These are phyloP conservation scores for Entonaema liquescens DNA, from an alignment of 495 filamentous ascomycete genomes.

Conservation along the genomic window DNA sequence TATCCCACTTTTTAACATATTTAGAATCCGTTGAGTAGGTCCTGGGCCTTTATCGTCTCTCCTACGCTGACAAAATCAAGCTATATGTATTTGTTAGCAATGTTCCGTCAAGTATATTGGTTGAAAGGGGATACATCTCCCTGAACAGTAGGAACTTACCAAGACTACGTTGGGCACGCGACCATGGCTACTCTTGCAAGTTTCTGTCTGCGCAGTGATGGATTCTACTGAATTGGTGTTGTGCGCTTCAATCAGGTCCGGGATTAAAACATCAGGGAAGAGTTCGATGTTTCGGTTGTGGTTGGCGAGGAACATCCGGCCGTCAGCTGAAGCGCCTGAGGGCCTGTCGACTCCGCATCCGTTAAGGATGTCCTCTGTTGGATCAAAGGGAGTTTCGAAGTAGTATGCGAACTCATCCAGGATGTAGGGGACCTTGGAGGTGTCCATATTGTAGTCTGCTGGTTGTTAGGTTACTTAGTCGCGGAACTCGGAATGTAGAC, in stretches of 20 bases:
- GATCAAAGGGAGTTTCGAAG: constrained; percentile 75
- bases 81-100: constrained; percentile 28
- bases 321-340: constrained; percentile 54
- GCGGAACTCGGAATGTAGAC: neutral
- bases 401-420: constrained; percentile 73
- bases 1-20: neutral
- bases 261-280: constrained; percentile 60
- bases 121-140: too few relatives aligned
- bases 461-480: neutral
- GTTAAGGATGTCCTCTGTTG: constrained; percentile 64
- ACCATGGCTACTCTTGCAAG: constrained; percentile 69
- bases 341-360: constrained; percentile 69
- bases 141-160: constrained; percentile 51
- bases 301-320: constrained; percentile 82
- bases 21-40: constrained; percentile 42
- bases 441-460: constrained; percentile 78
- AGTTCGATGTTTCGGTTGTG: constrained; percentile 81
- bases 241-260: constrained; percentile 67
- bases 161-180: constrained; percentile 81
- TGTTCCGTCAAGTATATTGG: neutral
- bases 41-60: constrained; percentile 37
- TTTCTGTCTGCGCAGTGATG: constrained; percentile 68
- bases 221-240: constrained; percentile 69
- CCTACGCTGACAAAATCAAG: constrained; percentile 43
- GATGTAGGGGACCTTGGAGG: constrained; percentile 72